Evolutionary conservation across 306 rosid genomes (phyloP).

Genomic region (Lupinus albus): DNA sequence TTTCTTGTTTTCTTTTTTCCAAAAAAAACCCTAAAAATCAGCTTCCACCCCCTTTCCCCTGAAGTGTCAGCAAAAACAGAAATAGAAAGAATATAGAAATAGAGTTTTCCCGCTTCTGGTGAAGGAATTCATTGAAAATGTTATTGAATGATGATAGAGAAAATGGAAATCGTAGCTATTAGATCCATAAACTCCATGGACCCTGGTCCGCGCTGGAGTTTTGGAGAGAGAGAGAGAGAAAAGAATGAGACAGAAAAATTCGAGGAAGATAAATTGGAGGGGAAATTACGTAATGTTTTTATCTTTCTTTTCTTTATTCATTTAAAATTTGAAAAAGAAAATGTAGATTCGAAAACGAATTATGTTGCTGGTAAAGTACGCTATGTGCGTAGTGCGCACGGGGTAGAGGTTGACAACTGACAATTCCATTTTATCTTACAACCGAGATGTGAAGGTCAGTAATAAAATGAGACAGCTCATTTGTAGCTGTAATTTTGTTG

Average conservation of each 20-base stretch:
- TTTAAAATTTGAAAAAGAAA: not conserved
- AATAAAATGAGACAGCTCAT: not conserved
- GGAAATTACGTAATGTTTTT: constrained; percentile 44
- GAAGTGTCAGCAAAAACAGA: constrained; percentile 11
- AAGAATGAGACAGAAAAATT: constrained; percentile 42
- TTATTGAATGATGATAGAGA: constrained; percentile 21
- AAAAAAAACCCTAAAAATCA: constrained; percentile 60
- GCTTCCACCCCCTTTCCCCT: not conserved
- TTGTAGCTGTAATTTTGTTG: not conserved
- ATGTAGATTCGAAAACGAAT: constrained; percentile 37
- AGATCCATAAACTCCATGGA: constrained; percentile 56
- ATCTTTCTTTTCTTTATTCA: not conserved
- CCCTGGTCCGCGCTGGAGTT: constrained; percentile 49
- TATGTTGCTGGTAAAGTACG: not conserved
- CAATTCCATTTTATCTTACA: constrained; percentile 20
- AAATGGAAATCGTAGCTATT: constrained; percentile 39
- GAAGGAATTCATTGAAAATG: constrained; percentile 17
- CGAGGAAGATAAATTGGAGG: constrained; percentile 46
- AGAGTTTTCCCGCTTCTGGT: constrained; percentile 18
- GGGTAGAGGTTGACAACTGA: constrained; percentile 20
- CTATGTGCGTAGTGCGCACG: constrained; percentile 56
- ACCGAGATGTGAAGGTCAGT: not conserved
- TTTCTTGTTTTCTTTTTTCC: not conserved
- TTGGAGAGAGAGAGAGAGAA: constrained; percentile 41
- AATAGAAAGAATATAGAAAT: constrained; percentile 37